Base-by-base conservation (phyloP, 176 grass and related monocot genomes). In the Avena insularis region DNA sequence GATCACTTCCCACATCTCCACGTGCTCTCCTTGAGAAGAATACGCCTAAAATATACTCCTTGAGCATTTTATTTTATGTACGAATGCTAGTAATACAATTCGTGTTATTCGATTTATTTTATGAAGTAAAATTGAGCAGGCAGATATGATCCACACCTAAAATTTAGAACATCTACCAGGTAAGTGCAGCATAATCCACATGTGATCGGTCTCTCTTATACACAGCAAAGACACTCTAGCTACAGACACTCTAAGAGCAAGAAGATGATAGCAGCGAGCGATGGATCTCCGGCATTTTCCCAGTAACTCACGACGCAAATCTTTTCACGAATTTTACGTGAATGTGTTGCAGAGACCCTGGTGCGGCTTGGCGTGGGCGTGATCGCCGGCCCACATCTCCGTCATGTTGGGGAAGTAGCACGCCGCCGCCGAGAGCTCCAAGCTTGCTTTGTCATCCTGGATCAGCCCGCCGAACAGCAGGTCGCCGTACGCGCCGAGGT, bases 361-460 rank as follows among this genome's bases (percentile, higher is more conserved):
- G 31, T 70, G 75, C 13, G 75, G 70, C 77, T 85, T 81, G 76
- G 29, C 77, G 62, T 64, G 38, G 6, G 74, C 27, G 81, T 88
- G 74, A 8, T 79, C 87, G 16, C 45, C 35, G 2, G 61, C 71
- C 90, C 90, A 88, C 54, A 91, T 82, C 78, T 91, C 90, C 7
- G 71, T 71, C 86, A 86, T 73, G 90, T 82, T 91, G 23, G 83
- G 83, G 86, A 88, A 91, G 86, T 91, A 88, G 78, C 86, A 88
- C 78, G 86, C 82, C 54, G 62, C 71, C 46, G 46, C 12, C 62
- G 90, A 85, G 54, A 88, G 86, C 71, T 91, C 90, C 78, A 88
- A 78, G 36, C 76, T 8, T 45, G 71, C 78, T 82, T 53, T 84
- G 57, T 50, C 23, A 27, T 82, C 83, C 78, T 78, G 85, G 55